phyloP scores from a whole-genome alignment of 345 rosid genomes.

The Eucalyptus decipiens region DNA sequence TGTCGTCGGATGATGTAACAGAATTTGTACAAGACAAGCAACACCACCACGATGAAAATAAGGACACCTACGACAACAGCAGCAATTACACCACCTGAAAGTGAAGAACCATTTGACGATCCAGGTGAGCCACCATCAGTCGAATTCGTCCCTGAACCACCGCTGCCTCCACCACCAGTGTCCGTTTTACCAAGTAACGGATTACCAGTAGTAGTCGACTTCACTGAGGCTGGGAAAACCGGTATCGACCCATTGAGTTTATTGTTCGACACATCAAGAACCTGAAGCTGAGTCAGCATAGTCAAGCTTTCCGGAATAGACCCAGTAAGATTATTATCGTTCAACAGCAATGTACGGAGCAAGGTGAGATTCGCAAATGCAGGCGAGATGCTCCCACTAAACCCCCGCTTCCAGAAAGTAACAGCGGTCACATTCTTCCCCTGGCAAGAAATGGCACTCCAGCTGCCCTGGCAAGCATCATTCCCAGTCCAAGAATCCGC shows the following conservation, averaged over 20 bases:
- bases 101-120: not conserved
- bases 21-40: slow-evolving; percentile 35
- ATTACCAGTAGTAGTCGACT: slow-evolving; percentile 37
- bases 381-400: slow-evolving; percentile 53
- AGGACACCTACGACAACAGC: slow-evolving; percentile 31
- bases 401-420: slow-evolving; percentile 32
- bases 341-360: slow-evolving; percentile 36
- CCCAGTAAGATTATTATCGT: slow-evolving; percentile 52
- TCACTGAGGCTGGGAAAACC: slow-evolving; percentile 16
- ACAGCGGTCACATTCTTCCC: slow-evolving; percentile 21
- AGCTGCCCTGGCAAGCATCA: slow-evolving; percentile 33
- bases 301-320: slow-evolving; percentile 48
- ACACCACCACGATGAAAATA: slow-evolving; percentile 22
- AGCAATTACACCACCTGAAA: slow-evolving; percentile 22
- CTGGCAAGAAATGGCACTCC: slow-evolving; percentile 50
- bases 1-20: slow-evolving; percentile 17
- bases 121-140: not conserved
- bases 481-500: slow-evolving; percentile 68
- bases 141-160: not conserved
- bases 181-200: not conserved
- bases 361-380: slow-evolving; percentile 41
- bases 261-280: slow-evolving; percentile 62
- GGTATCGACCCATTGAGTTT: slow-evolving; percentile 53
- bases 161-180: no score
- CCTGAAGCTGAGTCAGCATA: slow-evolving; percentile 23